Evolutionary conservation across 177 flowering plant species (phyloP), one percentile per base, ranked within the genome.

Genomic region (Telopea speciosissima): DNA sequence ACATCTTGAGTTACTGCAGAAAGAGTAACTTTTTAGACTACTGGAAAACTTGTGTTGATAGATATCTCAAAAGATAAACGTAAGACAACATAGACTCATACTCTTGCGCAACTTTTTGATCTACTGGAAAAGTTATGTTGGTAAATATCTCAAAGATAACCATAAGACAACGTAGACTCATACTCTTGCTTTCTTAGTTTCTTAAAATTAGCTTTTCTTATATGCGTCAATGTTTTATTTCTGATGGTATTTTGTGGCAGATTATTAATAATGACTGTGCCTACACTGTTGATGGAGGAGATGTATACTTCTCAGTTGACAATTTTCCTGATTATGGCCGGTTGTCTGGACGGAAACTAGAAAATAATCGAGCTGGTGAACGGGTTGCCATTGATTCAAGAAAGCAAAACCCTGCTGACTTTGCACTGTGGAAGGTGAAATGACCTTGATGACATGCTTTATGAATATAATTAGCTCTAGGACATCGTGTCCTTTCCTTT

Each of bases 401-500:
- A 75, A 95, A 95, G 80, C 81, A 75, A 14, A 82, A 91, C 78
- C 93, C 91, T 71, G 91, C 95, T 56, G 99, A 95, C 77, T 93
- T 95, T 85, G 98, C 99, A 25, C 73, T 95, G 75, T 95, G 99
- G 98, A 95, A 95, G 88, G 99, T 93, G 62, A 62, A 61, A 60
- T 10, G 65, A n/a, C 60, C 16, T 54, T 31, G 26, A 28, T 31
- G 19, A 26, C n/a, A 21, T 62, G 36, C 44, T 64, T 67, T 22
- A 26, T 62, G 25, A 45, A 28, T 40, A 0, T 33, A 31, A 54
- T 63, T 11, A 13, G 26, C 14, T 58, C 19, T 12, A 8, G 28
- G 19, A 33, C 25, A 10, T 65, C 19, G 1, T 62, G 31, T 25
- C 40, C 40, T 23, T 67, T 44, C 9, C 40, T 25, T 58, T 23